Evolutionary conservation across 371 early-diverging fungal species (phyloP).

Genomic region (Apophysomyces sp.): DNA sequence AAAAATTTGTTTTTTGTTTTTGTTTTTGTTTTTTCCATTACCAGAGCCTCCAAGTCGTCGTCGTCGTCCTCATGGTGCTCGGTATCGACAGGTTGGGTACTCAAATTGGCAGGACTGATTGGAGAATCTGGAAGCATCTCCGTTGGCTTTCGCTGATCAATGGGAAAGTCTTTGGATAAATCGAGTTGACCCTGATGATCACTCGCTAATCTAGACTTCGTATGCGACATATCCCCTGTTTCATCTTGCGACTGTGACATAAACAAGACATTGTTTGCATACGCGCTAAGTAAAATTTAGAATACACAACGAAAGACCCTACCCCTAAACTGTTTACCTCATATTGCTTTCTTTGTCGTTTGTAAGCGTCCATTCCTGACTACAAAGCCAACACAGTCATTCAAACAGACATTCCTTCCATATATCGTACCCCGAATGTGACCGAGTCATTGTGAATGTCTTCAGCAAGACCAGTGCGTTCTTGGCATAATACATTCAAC

Average conservation of each 20-base stretch:
- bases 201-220: background rate
- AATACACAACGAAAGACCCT: conserved; percentile 21
- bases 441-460: background rate
- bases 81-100: background rate
- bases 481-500: background rate
- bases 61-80: conserved; percentile 8
- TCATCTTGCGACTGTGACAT: conserved; percentile 46
- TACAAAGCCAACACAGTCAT: background rate
- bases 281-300: conserved; percentile 44
- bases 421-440: background rate
- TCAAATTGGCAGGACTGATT: background rate
- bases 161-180: background rate
- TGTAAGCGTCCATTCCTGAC: conserved; percentile 1
- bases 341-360: background rate
- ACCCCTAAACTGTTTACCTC: background rate
- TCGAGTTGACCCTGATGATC: background rate
- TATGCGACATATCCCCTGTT: conserved; percentile 16
- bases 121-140: background rate
- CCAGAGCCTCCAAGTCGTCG: conserved; percentile 43
- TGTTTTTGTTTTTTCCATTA: too few species aligned
- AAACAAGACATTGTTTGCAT: conserved; percentile 33
- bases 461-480: background rate
- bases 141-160: background rate
- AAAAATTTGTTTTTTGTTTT: too few species aligned
- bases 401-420: background rate